A percentile compares a stretch with the other conserved stretches of the same genome.
Conservation (phyloP, 106 monocot species). For the Amphibolis antarctica region DNA sequence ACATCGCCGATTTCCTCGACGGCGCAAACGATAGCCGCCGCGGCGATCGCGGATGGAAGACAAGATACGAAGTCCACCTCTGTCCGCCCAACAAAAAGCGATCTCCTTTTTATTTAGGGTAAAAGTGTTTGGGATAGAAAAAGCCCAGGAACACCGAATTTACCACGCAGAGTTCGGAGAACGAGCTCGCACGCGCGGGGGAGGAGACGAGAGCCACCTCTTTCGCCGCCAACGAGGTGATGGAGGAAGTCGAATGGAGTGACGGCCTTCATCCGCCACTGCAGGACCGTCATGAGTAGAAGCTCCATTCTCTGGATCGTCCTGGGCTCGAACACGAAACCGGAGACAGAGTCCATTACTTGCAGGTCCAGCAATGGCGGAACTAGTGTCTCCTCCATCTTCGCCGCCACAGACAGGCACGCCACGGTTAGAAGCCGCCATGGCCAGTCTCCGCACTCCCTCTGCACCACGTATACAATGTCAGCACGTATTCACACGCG, state of each 20-base stretch:
- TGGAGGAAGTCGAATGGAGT: constrained; percentile 46
- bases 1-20: not conserved
- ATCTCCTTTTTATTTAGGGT: not conserved
- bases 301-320: constrained; percentile 57
- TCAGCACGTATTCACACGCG: no score
- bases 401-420: constrained; percentile 72
- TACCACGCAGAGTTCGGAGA: constrained; percentile 2
- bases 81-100: not conserved
- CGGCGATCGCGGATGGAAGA: constrained; percentile 2
- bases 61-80: constrained; percentile 8
- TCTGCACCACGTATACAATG: not conserved
- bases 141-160: not conserved
- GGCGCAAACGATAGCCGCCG: constrained; percentile 13
- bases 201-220: constrained; percentile 7
- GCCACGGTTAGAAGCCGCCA: constrained; percentile 65
- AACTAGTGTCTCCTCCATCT: constrained; percentile 62
- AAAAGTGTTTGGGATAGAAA: no score
- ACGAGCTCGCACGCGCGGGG: constrained; percentile 15
- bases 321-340: constrained; percentile 47
- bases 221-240: constrained; percentile 27
- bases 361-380: constrained; percentile 66
- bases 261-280: constrained; percentile 49
- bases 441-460: constrained; percentile 29
- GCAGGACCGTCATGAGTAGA: constrained; percentile 39
- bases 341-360: constrained; percentile 35